A percentile compares a stretch with the other conserved stretches of the same genome.
These are phyloP conservation scores for Malassezia restricta DNA, from an alignment of 1,284 basidiomycete genomes.

Conservation along the genomic window DNA sequence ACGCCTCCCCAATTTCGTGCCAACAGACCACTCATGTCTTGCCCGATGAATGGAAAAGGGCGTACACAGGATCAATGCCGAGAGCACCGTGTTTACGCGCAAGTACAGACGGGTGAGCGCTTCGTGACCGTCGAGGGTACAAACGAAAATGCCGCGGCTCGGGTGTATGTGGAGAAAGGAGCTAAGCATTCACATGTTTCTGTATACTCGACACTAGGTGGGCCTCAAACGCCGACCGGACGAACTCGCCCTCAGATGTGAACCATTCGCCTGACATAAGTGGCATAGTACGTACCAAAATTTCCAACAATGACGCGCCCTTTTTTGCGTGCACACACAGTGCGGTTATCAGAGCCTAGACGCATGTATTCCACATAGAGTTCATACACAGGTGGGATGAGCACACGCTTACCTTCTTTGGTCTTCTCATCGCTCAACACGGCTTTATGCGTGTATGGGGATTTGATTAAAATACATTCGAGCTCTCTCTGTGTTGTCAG, in stretches of 20 bases:
- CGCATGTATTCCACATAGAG: conserved; percentile 23
- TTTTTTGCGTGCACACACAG: not conserved
- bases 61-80: too few relatives aligned
- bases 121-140: too few relatives aligned
- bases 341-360: not conserved
- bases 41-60: too few relatives aligned
- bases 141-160: too few relatives aligned
- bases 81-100: too few relatives aligned
- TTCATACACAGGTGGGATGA: conserved; percentile 32
- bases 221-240: conserved; percentile 28
- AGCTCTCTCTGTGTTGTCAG: conserved; percentile 19
- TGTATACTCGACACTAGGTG: conserved; percentile 25
- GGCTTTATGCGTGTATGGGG: conserved; percentile 24
- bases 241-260: conserved; percentile 40
- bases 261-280: conserved; percentile 38
- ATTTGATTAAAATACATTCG: conserved; percentile 26
- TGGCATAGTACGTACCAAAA: conserved; percentile 23
- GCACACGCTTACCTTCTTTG: conserved; percentile 18
- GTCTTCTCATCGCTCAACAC: conserved; percentile 13
- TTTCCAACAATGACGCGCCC: conserved; percentile 24
- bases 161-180: not conserved
- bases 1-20: not conserved
- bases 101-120: too few relatives aligned
- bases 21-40: too few relatives aligned
- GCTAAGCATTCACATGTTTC: conserved; percentile 18